Percentiles rank a stretch among this genome's conserved stretches.
Evolutionary conservation across 345 rosid species (phyloP).

Genomic region (Erucastrum elatum): DNA sequence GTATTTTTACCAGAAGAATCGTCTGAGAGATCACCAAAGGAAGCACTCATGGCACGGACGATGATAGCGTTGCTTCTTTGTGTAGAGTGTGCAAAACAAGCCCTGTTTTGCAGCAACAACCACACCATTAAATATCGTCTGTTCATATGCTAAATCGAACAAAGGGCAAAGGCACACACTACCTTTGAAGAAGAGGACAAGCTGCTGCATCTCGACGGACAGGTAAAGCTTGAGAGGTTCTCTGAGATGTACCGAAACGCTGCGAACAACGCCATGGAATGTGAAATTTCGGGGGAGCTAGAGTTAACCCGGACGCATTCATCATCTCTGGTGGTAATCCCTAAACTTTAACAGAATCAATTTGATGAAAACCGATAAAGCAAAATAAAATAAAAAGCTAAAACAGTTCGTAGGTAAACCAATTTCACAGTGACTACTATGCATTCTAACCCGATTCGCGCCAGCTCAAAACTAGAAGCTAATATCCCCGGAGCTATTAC

Average conservation of each 20-base stretch:
- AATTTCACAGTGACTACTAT: background rate
- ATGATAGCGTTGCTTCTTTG: slow-evolving; percentile 43
- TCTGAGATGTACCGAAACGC: slow-evolving; percentile 30
- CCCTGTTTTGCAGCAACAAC: slow-evolving; percentile 29
- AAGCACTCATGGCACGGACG: slow-evolving; percentile 75
- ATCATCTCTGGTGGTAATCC: slow-evolving; percentile 50
- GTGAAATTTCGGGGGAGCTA: slow-evolving; percentile 58
- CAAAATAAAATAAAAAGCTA: background rate
- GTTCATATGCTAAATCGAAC: slow-evolving; percentile 1
- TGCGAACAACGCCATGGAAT: slow-evolving; percentile 39
- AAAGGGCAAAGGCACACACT: background rate
- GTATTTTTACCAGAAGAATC: slow-evolving; percentile 52
- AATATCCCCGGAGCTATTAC: background rate
- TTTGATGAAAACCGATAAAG: background rate
- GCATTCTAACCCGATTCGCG: background rate
- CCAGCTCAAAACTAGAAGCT: background rate
- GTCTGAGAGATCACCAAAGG: slow-evolving; percentile 63
- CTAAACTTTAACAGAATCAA: background rate
- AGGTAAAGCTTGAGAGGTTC: slow-evolving; percentile 39
- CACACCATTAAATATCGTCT: slow-evolving; percentile 2
- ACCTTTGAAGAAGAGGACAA: slow-evolving; percentile 30
- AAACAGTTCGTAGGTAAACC: background rate
- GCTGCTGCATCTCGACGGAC: slow-evolving; percentile 25
- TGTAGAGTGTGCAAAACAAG: slow-evolving; percentile 32
- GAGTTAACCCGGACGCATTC: slow-evolving; percentile 61